Evolutionary conservation across 2,329 filamentous ascomycete genomes (phyloP), one percentile per base, ranked within the genome.

Genomic region (Graphilbum fragrans): DNA sequence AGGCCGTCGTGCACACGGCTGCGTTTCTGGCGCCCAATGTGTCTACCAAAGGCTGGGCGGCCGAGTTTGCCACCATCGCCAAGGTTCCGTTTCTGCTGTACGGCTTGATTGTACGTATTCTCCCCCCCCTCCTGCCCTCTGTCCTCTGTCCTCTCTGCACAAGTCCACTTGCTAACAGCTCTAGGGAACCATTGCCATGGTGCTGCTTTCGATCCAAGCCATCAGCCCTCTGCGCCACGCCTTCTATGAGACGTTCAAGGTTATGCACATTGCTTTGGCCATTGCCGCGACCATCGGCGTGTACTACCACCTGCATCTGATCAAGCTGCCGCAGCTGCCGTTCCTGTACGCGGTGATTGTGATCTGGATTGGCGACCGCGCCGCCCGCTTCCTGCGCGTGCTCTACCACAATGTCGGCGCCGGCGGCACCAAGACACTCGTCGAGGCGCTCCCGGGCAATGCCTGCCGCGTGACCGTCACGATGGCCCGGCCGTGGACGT

Each of bases 211-310:
- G 33, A 61, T 87, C 42, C 82, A 86, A 51, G 82, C 83, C 1
- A 71, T 74, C 35, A 85, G 81, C 37, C 69, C 80, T 39, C 61
- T 86, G 22, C 73, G 84, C 43, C 83, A 88, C 55, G 82, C 83
- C 16, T 86, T 82, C 55, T 88, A 88, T 58, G 83, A 88, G 59
- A 74, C 70, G 2, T 88, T 88, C 69, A 76, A 87, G 58, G 64
- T 82, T 43, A 55, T 82, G 27, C 83, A 90, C 60, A 83, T 86
- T 44, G 52, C 67, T 4, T 67, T 77, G 20, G 82, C 77, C 27
- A 67, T 73, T 17, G 55, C 75, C 16, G 64, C 74, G 8, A 60
- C 85, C 42, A 68, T 72, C 33, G 80, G 73, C 11, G 59, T 86
- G 6, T 87, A 77, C 71, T 75, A 82, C 50, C 83, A 81, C 51